Base-by-base conservation (phyloP, 129 eudicot genomes). In the Tanacetum coccineum region DNA sequence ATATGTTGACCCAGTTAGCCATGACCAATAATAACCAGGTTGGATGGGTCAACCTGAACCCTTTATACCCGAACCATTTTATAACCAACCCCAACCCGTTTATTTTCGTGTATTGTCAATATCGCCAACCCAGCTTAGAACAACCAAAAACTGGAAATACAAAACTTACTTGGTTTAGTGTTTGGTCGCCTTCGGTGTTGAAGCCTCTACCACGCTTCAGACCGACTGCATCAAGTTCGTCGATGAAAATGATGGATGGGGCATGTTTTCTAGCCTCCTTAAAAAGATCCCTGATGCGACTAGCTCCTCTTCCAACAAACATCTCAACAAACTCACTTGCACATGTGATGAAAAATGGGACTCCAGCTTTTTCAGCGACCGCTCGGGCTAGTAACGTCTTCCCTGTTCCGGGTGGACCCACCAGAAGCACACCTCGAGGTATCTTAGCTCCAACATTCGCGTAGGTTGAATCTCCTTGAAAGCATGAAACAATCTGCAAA, bases 241-340 rank as follows among this genome's bases (percentile, higher is more conserved):
- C 83, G 1, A 79, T 74, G 66, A 79, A 79, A 15, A 79, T 59
- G n/a, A 79, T 74, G 19, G 80, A 79, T 6, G 83, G 80, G 2
- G 83, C 52, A 26, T 62, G 48, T 65, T 76, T 74, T 53, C 74
- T 46, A 36, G 79, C 83, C 68, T 79, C 76, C 51, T 74, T 74
- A 57, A 79, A 79, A 22, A 79, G 79, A 69, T 79, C 83, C 57
- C 83, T 25, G 15, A 79, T 70, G 15, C 80, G 83, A 63, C 80
- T 74, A 22, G 83, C 83, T 64, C 83, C 80, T 74, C 79, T 70
- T 70, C 83, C 83, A 14, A 79, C 83, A 74, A 79, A 74, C 70
- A 79, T 3, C 73, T 79, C 80, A n/a, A 79, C 80, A 70, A 79
- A 79, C 8, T 79, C 83, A 62, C 76, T 74, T 15, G 76, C 83